Conservation (phyloP, 1,139 yeast genomes). For the Entelexis paramagnoliae region DNA sequence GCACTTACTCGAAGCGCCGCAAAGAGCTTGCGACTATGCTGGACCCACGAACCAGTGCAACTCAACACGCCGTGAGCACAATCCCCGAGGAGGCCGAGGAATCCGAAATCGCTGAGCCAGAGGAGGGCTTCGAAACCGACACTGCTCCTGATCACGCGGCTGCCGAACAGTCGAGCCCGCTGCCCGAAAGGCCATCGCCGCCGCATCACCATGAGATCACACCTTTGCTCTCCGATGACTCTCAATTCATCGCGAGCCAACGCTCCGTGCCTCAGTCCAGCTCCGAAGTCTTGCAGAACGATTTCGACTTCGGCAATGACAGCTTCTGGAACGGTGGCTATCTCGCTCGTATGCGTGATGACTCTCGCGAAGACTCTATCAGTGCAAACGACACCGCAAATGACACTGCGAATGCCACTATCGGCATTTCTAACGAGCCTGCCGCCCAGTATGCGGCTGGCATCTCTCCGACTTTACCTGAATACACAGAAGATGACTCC, state of each 20-base stretch:
- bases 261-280: neutral
- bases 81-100: constrained; percentile 18
- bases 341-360: neutral
- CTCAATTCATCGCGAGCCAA: neutral
- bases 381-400: neutral
- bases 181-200: neutral
- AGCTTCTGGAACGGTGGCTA: constrained; percentile 9
- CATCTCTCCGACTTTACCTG: constrained; percentile 3
- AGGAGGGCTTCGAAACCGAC: neutral
- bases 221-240: constrained; percentile 1
- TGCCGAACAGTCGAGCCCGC: neutral
- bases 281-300: constrained; percentile 6
- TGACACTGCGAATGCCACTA: constrained; percentile 6
- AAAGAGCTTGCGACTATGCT: constrained; percentile 26
- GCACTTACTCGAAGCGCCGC: constrained; percentile 30
- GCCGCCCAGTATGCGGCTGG: constrained; percentile 19
- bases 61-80: constrained; percentile 2
- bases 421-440: constrained; percentile 17
- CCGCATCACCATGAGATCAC: neutral
- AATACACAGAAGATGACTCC: neutral
- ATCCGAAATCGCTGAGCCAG: neutral
- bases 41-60: constrained; percentile 22
- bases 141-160: neutral
- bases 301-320: constrained; percentile 13
- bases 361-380: neutral